phyloP scores from a whole-genome alignment of 2,329 filamentous ascomycete genomes.

The Xylariaceae sp. region DNA sequence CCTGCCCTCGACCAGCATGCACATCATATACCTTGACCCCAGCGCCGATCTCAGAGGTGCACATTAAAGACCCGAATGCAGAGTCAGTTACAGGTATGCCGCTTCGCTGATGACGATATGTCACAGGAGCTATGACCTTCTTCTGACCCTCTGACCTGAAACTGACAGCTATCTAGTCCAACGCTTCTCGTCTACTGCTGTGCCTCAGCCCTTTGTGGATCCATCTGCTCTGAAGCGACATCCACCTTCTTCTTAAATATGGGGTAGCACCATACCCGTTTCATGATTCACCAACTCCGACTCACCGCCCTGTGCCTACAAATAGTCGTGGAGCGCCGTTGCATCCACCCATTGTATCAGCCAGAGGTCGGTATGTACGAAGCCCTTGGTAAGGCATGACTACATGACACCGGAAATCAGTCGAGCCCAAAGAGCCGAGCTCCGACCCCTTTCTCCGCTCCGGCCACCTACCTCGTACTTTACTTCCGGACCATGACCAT shows the following conservation, averaged over 20 bases:
- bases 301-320: background rate
- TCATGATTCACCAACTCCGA: background rate
- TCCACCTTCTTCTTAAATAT: constrained; percentile 2
- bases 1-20: constrained; percentile 17
- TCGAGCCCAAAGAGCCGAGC: background rate
- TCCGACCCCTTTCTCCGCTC: background rate
- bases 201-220: constrained; percentile 33
- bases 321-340: constrained; percentile 17
- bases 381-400: background rate
- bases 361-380: background rate
- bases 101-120: background rate
- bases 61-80: constrained; percentile 19
- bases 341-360: background rate
- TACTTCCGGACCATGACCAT: background rate
- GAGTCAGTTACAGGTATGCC: constrained; percentile 21
- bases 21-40: constrained; percentile 28
- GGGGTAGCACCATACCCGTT: background rate
- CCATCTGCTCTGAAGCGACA: constrained; percentile 28
- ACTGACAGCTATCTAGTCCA: constrained; percentile 15
- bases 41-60: constrained; percentile 24
- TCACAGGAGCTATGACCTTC: background rate
- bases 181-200: constrained; percentile 26
- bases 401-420: background rate
- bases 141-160: too few relatives aligned
- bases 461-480: background rate